Percentiles rank a stretch among this genome's conserved stretches.
Conservation (phyloP, 2,329 filamentous ascomycete genomes). For the Cercospora janseana region DNA sequence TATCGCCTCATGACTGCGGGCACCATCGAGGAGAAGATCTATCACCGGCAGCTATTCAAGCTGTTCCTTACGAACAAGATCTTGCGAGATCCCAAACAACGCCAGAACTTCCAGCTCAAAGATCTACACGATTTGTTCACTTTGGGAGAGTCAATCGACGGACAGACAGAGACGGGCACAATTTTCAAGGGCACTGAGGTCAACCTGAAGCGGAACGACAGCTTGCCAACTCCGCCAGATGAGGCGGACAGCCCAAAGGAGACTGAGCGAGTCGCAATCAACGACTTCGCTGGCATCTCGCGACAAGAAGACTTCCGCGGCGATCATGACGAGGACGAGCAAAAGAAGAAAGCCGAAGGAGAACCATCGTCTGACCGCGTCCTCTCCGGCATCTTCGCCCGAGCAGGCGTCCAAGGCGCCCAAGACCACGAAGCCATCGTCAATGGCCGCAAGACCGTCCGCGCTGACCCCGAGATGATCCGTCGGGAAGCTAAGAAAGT, state of each 20-base stretch:
- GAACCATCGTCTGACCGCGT: slow-evolving; percentile 65
- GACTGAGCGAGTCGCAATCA: slow-evolving; percentile 24
- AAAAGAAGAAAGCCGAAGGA: slow-evolving; percentile 22
- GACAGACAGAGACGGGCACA: slow-evolving; percentile 76
- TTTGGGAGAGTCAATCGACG: slow-evolving; percentile 63
- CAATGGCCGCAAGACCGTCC: slow-evolving; percentile 63
- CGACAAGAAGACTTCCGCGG: slow-evolving; percentile 46
- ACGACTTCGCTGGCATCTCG: slow-evolving; percentile 43
- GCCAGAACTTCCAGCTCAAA: slow-evolving; percentile 82
- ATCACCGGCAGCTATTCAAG: slow-evolving; percentile 97
- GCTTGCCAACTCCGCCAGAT: slow-evolving; percentile 31
- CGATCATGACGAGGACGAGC: slow-evolving; percentile 29
- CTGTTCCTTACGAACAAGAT: slow-evolving; percentile 98
- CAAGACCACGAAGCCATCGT: slow-evolving; percentile 92
- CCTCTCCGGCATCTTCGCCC: slow-evolving; percentile 84
- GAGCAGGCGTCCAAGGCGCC: slow-evolving; percentile 82
- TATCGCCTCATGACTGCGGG: slow-evolving; percentile 97
- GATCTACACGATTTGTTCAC: slow-evolving; percentile 92
- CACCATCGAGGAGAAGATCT: slow-evolving; percentile 99
- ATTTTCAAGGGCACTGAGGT: slow-evolving; percentile 88
- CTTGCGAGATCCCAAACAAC: slow-evolving; percentile 87
- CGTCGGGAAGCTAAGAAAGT: slow-evolving; percentile 78
- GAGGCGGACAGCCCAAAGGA: slow-evolving; percentile 28
- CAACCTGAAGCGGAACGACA: slow-evolving; percentile 49
- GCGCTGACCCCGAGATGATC: slow-evolving; percentile 74